A percentile compares a stretch with the other conserved stretches of the same genome.
Conservation (phyloP, 2,329 filamentous ascomycete genomes). For the Pseudogymnoascus pannorum region DNA sequence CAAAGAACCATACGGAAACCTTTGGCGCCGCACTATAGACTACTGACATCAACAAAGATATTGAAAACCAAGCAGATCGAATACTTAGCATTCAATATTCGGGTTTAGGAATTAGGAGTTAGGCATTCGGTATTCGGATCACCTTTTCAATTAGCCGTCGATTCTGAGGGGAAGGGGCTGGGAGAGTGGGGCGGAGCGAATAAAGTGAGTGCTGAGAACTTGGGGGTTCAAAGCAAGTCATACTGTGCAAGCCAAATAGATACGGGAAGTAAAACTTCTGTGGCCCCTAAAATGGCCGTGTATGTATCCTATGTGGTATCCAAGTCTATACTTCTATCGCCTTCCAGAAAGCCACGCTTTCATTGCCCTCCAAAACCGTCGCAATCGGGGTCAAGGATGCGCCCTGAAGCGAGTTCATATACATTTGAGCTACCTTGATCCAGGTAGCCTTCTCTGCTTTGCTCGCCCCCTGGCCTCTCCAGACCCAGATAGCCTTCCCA, state of each 20-base stretch:
- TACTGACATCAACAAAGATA: background rate
- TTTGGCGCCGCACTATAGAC: too few relatives aligned
- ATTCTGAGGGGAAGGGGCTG: too few relatives aligned
- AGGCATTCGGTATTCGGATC: background rate
- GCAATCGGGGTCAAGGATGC: conserved; percentile 44
- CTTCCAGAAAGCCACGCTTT: conserved; percentile 42
- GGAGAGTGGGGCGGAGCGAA: too few relatives aligned
- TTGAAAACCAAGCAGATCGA: background rate
- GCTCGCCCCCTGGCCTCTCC: conserved; percentile 55
- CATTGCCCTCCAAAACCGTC: conserved; percentile 49
- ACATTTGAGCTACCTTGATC: conserved; percentile 52
- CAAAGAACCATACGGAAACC: too few relatives aligned
- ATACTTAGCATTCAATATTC: background rate
- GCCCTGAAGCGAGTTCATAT: conserved; percentile 37
- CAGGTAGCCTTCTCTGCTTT: conserved; percentile 51
- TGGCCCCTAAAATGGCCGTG: background rate
- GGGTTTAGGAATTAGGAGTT: background rate
- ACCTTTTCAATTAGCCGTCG: background rate
- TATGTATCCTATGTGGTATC: conserved; percentile 1
- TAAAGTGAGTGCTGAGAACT: background rate
- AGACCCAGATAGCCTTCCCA: conserved; percentile 55
- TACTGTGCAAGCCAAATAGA: background rate
- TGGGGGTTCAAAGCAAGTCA: background rate
- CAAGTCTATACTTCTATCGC: conserved; percentile 32
- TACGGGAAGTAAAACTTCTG: background rate